phyloP scores from a whole-genome alignment of 768 basidiomycete species.

The Tricholoma hemisulphureum region DNA sequence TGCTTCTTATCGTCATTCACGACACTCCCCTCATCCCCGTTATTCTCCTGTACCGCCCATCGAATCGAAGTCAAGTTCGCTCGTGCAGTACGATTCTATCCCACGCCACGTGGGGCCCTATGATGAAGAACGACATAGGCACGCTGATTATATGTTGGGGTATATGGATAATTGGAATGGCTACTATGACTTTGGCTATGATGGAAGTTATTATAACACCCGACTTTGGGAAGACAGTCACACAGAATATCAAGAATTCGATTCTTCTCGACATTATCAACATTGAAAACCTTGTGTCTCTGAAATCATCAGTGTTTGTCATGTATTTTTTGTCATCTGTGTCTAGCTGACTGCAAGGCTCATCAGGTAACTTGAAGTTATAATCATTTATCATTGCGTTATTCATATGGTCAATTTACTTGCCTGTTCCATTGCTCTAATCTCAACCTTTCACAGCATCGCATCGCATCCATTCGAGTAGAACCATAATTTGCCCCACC shows the following conservation, averaged over 20 bases:
- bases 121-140: conserved; percentile 8
- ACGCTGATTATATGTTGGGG: conserved; percentile 1
- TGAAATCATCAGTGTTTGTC: not conserved
- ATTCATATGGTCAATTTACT: not conserved
- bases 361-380: not conserved
- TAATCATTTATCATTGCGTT: no score
- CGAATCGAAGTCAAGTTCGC: not conserved
- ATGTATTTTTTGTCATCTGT: not conserved
- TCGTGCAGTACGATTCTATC: not conserved
- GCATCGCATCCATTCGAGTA: not conserved
- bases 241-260: not conserved
- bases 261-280: not conserved
- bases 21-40: not conserved
- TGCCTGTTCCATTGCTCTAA: not conserved
- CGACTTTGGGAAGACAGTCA: not conserved
- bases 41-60: not conserved
- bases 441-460: not conserved
- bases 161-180: conserved; percentile 7
- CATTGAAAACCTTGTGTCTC: not conserved
- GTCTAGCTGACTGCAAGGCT: not conserved
- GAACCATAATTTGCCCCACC: not conserved
- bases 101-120: not conserved
- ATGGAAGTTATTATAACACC: not conserved
- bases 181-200: conserved; percentile 7
- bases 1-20: not conserved